A percentile compares a stretch with the other conserved stretches of the same genome.
These are phyloP conservation scores for Ilex asprella DNA, from an alignment of 257 asterid species.

Conservation along the genomic window DNA sequence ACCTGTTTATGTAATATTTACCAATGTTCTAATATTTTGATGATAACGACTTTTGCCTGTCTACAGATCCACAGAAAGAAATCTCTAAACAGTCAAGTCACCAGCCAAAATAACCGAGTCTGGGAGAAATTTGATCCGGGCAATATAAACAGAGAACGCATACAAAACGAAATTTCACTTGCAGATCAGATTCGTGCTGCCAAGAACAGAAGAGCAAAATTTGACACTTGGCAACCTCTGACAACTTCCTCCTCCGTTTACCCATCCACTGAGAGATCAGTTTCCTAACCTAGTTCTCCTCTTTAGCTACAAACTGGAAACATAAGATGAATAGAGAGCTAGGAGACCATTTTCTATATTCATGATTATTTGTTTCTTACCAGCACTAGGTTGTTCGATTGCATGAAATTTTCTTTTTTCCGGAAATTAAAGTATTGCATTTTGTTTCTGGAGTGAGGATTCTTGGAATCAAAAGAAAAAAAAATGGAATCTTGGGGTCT, in stretches of 20 bases:
- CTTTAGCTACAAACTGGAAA: background rate
- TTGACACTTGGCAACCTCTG: slow-evolving; percentile 23
- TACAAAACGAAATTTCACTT: slow-evolving; percentile 41
- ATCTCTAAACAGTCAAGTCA: slow-evolving; percentile 32
- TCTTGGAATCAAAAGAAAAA: too few relatives aligned
- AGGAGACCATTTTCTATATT: too few relatives aligned
- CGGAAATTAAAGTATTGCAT: too few relatives aligned
- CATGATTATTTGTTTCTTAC: too few relatives aligned
- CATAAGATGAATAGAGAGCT: background rate
- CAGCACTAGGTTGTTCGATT: too few relatives aligned
- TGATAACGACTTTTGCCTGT: slow-evolving; percentile 2
- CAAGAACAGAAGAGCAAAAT: slow-evolving; percentile 47
- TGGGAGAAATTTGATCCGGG: slow-evolving; percentile 68
- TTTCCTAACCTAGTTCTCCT: background rate
- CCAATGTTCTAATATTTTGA: background rate
- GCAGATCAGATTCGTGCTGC: slow-evolving; percentile 82
- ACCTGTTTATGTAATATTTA: background rate
- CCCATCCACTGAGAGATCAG: slow-evolving; percentile 1
- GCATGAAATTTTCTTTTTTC: too few relatives aligned
- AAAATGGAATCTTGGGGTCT: too few relatives aligned
- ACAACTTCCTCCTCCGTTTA: background rate
- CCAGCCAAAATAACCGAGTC: slow-evolving; percentile 33
- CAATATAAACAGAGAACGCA: slow-evolving; percentile 25
- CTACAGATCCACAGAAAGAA: slow-evolving; percentile 68
- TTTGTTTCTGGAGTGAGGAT: too few relatives aligned